Conservation (phyloP, 345 rosid genomes). For the Eucalyptus fibrosa region DNA sequence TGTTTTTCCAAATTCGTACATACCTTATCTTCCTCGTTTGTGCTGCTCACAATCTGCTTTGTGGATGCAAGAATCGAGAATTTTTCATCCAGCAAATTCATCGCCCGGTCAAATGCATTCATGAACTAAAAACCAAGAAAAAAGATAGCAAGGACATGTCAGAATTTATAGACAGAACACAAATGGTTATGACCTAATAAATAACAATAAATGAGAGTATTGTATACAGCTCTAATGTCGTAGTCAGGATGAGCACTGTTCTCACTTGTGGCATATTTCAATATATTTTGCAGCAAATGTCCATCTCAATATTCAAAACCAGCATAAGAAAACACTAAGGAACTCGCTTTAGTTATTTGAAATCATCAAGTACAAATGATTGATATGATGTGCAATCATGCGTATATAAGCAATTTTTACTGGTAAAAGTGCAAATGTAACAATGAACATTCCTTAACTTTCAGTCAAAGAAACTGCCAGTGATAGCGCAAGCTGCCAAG, state of each 20-base stretch:
- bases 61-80: constrained; percentile 47
- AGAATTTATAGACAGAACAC: background rate
- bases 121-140: constrained; percentile 31
- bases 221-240: background rate
- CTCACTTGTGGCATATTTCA: background rate
- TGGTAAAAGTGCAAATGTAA: background rate
- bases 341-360: background rate
- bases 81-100: constrained; percentile 62
- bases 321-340: background rate
- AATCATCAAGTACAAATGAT: background rate
- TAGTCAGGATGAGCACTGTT: background rate
- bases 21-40: constrained; percentile 65
- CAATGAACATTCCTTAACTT: background rate
- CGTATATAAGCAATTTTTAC: no score
- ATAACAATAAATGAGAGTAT: background rate
- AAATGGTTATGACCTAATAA: background rate
- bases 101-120: constrained; percentile 64
- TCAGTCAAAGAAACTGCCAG: background rate
- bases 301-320: background rate
- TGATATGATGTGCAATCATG: background rate
- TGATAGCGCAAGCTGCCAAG: background rate
- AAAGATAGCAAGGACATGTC: background rate
- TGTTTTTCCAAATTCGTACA: background rate
- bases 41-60: constrained; percentile 66
- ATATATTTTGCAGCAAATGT: background rate